These are phyloP conservation scores for Suillus luteus DNA, from an alignment of 768 basidiomycete genomes.

Conservation along the genomic window DNA sequence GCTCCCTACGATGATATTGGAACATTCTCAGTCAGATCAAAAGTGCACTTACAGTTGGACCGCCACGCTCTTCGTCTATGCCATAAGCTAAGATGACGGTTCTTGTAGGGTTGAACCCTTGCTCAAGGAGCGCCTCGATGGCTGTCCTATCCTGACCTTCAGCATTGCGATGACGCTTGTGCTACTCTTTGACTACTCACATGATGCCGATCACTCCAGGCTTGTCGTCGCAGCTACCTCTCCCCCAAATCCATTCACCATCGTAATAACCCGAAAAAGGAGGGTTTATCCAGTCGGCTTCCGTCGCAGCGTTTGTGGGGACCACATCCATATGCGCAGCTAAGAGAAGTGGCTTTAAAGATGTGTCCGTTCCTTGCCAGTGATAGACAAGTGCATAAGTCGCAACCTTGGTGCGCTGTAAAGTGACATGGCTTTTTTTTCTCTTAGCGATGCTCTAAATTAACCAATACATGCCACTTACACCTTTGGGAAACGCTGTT, in stretches of 20 bases:
- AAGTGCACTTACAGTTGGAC: conserved; percentile 32
- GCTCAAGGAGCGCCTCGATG: conserved; percentile 31
- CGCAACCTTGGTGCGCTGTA: conserved; percentile 57
- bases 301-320: conserved; percentile 47
- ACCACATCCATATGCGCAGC: conserved; percentile 55
- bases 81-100: conserved; percentile 41
- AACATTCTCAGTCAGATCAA: not conserved
- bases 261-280: conserved; percentile 53
- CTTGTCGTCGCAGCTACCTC: conserved; percentile 50
- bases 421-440: conserved; percentile 42
- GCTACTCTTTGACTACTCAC: conserved; percentile 25
- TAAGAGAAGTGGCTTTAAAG: conserved; percentile 56
- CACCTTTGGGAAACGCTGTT: conserved; percentile 60
- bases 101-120: conserved; percentile 31
- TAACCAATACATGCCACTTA: conserved; percentile 30
- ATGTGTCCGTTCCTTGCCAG: conserved; percentile 53
- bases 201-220: conserved; percentile 36
- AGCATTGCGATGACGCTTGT: not conserved
- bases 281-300: conserved; percentile 47
- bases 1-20: conserved; percentile 40
- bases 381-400: conserved; percentile 63
- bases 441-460: conserved; percentile 3
- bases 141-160: conserved; percentile 22
- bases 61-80: conserved; percentile 49
- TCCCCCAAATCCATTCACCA: conserved; percentile 48